Base-by-base conservation (phyloP, 805 yeast genomes). In the Dipodascus albidus region DNA sequence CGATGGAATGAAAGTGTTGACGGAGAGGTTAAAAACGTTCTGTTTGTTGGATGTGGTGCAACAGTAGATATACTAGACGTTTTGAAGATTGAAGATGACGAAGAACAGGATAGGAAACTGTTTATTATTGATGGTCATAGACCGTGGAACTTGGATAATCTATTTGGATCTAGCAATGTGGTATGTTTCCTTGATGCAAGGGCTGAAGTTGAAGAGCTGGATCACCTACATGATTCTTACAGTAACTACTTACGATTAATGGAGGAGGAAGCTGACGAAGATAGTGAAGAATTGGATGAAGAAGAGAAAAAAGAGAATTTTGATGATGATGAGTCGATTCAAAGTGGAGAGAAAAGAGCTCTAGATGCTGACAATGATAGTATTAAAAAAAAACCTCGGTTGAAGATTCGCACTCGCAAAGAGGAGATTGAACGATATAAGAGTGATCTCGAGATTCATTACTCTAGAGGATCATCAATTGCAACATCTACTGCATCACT, bases 131-230 rank as follows among this genome's bases (percentile, higher is more conserved):
- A 93, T 68, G 89, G 96, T 2, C 93, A 86, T 59, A 73, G 98
- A 58, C 99, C 99, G 2, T 93, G 99, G 98, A 90, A 90, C 68
- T 71, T 93, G 58, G 96, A 90, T 65, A 93, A 93, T 64, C 63
- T 93, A 49, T 90, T 86, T 73, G 96, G 96, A 1, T 82, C 91
- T 3, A 80, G 80, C 8, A 75, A 80, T 57, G 79, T 93, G 3
- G 54, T 64, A 3, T 90, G 98, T 67, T 78, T 90, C 56, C 98
- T 90, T 63, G 98, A 91, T 65, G 96, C 96, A 0, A 72, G 73
- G 49, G 74, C 85, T 1, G 86, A 83, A 31, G 78, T 75, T 35
- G 81, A 78, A 14, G 66, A 70, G 3, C 89, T 61, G 62, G 19
- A 67, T 66, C 20, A 38, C 3, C n/a, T 38, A 38, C 44, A 14